Conservation (phyloP, 805 yeast species). For the Lipomyces chichibuensis region DNA sequence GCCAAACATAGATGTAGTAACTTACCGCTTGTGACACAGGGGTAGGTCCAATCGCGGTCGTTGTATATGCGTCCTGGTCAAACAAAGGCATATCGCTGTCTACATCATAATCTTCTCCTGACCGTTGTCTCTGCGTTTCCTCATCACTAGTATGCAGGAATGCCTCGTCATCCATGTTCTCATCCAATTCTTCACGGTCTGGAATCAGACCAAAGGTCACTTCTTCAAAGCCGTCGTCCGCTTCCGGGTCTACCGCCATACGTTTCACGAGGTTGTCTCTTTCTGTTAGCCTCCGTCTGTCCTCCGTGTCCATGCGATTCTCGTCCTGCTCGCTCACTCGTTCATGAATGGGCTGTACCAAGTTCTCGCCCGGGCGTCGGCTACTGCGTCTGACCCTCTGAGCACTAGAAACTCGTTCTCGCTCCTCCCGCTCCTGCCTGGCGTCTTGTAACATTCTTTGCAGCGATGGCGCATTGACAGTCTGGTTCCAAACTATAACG, state of each 20-base stretch:
- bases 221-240: neutral
- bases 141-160: neutral
- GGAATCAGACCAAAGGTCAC: neutral
- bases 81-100: slow-evolving; percentile 3
- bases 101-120: neutral
- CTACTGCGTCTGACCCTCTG: neutral
- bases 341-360: neutral
- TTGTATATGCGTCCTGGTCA: neutral
- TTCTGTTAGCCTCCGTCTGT: neutral
- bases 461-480: slow-evolving; percentile 7
- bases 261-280: neutral
- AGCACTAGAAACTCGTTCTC: neutral
- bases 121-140: neutral
- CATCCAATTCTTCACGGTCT: neutral
- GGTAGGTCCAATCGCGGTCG: slow-evolving; percentile 2
- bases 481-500: slow-evolving; percentile 13
- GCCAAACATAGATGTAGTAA: neutral
- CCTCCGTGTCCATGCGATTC: neutral
- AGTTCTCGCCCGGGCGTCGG: neutral
- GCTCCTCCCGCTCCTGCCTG: slow-evolving; percentile 8
- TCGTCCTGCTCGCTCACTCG: neutral
- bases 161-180: neutral
- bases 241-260: neutral
- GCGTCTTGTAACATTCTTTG: neutral
- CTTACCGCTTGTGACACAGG: slow-evolving; percentile 7